Conservation (phyloP, 1,284 basidiomycete species). For the Puccinia novopanici region DNA sequence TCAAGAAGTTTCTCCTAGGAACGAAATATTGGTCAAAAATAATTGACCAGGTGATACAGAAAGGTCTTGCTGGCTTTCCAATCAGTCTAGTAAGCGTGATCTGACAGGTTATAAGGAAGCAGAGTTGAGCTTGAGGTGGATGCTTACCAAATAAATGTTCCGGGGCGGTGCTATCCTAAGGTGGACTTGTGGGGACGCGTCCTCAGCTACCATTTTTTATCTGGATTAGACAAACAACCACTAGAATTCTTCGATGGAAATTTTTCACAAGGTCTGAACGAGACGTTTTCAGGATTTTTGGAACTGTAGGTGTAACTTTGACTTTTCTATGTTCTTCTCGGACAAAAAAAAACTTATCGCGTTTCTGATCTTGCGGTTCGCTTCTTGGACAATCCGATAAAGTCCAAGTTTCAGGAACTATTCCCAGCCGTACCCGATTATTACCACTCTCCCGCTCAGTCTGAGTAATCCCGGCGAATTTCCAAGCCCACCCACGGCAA, state of each 20-base stretch:
- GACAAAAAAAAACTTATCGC: background rate
- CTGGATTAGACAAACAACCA: conserved; percentile 15
- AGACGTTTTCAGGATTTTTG: conserved; percentile 43
- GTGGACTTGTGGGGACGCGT: conserved; percentile 49
- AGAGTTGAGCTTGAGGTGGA: background rate
- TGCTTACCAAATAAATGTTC: background rate
- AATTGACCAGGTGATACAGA: conserved; percentile 30
- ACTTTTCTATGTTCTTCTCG: no score
- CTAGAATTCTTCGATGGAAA: conserved; percentile 30
- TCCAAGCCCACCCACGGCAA: conserved; percentile 16
- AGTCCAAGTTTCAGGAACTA: conserved; percentile 45
- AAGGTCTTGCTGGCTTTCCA: conserved; percentile 35
- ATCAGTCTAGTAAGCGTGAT: conserved; percentile 28
- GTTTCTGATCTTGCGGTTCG: background rate
- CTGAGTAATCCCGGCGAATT: conserved; percentile 13
- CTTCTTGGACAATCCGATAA: background rate
- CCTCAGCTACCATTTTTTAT: conserved; percentile 49
- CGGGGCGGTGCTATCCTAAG: background rate
- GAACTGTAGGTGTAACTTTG: conserved; percentile 6
- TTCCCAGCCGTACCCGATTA: conserved; percentile 42
- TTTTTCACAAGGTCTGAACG: conserved; percentile 30
- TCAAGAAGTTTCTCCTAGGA: conserved; percentile 21
- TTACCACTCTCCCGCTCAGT: conserved; percentile 35
- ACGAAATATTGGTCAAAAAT: conserved; percentile 47
- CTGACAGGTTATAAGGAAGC: no score